phyloP scores from a whole-genome alignment of 768 basidiomycete genomes.

The Agaricus bisporus region DNA sequence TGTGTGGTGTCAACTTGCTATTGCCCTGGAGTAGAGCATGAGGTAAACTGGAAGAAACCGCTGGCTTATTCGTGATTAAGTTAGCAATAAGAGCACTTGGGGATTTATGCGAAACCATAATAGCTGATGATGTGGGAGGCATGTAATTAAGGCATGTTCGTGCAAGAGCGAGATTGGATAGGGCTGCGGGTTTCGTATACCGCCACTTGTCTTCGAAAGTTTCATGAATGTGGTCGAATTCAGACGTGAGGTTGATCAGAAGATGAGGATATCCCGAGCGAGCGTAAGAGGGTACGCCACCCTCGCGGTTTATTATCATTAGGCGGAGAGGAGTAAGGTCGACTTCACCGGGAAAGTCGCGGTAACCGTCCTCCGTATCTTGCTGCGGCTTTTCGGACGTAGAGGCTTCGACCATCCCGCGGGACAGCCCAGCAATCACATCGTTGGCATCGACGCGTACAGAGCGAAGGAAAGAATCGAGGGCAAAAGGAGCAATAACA shows the following conservation, averaged over 20 bases:
- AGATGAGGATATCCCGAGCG: conserved; percentile 93
- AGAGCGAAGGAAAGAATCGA: conserved; percentile 86
- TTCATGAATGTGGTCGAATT: conserved; percentile 76
- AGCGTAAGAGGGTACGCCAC: conserved; percentile 96
- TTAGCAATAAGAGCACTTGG: conserved; percentile 94
- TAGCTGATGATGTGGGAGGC: conserved; percentile 88
- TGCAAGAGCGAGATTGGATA: conserved; percentile 81
- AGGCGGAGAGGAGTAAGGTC: conserved; percentile 92
- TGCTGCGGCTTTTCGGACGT: conserved; percentile 23
- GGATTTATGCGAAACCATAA: conserved; percentile 97
- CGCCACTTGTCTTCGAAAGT: conserved; percentile 81
- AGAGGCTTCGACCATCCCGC: conserved; percentile 70
- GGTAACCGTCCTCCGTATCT: conserved; percentile 27
- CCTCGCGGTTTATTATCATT: conserved; percentile 96
- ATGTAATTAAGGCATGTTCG: conserved; percentile 85
- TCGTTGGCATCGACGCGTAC: conserved; percentile 83
- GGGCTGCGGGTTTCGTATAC: conserved; percentile 72
- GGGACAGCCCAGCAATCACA: conserved; percentile 80
- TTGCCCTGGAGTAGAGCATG: conserved; percentile 88
- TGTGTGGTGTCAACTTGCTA: conserved; percentile 79
- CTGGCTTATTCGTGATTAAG: conserved; percentile 96
- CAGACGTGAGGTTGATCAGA: conserved; percentile 88
- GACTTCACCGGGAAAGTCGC: conserved; percentile 41
- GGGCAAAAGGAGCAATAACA: conserved; percentile 87
- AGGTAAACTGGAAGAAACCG: conserved; percentile 90